Evolutionary conservation across 2,329 filamentous ascomycete species (phyloP).

Genomic region (Lachnellula cervina): DNA sequence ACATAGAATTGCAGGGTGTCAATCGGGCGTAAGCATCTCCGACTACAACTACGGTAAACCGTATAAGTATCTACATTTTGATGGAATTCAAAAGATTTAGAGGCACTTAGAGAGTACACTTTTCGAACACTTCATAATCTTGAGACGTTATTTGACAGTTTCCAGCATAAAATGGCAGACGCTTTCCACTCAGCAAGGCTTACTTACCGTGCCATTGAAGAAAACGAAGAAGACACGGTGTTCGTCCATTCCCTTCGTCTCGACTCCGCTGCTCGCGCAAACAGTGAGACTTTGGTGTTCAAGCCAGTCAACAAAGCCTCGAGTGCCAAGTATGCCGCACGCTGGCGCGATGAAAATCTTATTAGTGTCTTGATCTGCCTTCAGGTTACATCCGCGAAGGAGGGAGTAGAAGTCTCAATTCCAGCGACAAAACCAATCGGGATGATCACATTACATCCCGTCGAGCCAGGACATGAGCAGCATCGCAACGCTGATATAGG

Average conservation of each 20-base stretch:
- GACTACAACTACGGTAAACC: too few species aligned
- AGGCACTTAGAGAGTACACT: too few species aligned
- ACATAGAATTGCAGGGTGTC: too few species aligned
- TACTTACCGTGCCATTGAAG: conserved; percentile 35
- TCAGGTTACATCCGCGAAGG: conserved; percentile 10
- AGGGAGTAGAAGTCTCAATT: conserved; percentile 4
- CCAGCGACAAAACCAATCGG: conserved; percentile 31
- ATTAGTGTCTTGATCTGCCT: conserved; percentile 37
- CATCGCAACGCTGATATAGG: conserved; percentile 38
- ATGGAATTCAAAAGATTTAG: too few species aligned
- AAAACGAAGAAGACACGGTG: conserved; percentile 30
- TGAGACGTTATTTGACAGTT: background rate
- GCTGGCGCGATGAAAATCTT: conserved; percentile 28
- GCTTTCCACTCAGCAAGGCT: conserved; percentile 36
- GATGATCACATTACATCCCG: conserved; percentile 27
- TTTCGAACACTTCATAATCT: too few species aligned
- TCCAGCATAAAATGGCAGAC: conserved; percentile 10
- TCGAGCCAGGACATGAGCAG: conserved; percentile 30
- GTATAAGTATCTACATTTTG: too few species aligned
- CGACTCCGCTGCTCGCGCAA: conserved; percentile 29
- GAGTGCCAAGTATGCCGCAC: conserved; percentile 28
- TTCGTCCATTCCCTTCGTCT: conserved; percentile 31
- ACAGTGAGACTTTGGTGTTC: conserved; percentile 27
- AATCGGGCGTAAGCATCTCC: too few species aligned
- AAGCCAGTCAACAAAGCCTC: conserved; percentile 29